Evolutionary conservation across 192 early-diverging fungal species (phyloP), one percentile per base, ranked within the genome.

Genomic region (Linnemannia hyalina): DNA sequence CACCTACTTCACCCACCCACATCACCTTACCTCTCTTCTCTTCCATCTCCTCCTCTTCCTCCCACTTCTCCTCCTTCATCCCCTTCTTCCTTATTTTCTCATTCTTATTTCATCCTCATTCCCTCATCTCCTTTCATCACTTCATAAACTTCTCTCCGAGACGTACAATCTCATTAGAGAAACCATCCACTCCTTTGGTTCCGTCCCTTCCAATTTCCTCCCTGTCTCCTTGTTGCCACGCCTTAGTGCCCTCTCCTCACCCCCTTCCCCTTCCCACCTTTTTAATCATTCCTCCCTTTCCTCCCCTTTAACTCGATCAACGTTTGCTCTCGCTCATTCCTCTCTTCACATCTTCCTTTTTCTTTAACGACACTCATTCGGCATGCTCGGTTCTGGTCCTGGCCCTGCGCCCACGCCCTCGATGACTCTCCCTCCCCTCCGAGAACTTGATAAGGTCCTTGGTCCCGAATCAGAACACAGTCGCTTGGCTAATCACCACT

Each of bases 321-420:
- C 18, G 23, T 23, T 23, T 41, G 4, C 38, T 22, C 38, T 6
- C 18, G 7, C 68, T 70, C 65, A 7, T 36, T n/a, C 9, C 38
- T 20, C 68, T 69, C 36, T 13, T 42, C 18, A 9, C 42, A 29
- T 8, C 10, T 40, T 11, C 49, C 6, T 23, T 52, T 52, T 22
- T 44, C 44, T 26, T 41, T 46, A 38, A 46, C 42, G 41, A 26
- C 68, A 69, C 74, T 40, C 35, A 47, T 49, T 38, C 65, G 80
- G 80, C 80, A 81, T 81, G 80, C 80, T 81, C 73, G 82, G 82
- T 77, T 77, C 82, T 69, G 77, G 82, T 77, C 82, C 82, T 41
- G 82, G 82, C 65, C 82, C 82, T 75, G 82, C 82, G 71, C 82
- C 82, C 15, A 73, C 82, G 57, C 82, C 82, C 22, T 83, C 82